Base-by-base conservation (phyloP, 352 stramenopile species). In the Elongisporangium senticosum region DNA sequence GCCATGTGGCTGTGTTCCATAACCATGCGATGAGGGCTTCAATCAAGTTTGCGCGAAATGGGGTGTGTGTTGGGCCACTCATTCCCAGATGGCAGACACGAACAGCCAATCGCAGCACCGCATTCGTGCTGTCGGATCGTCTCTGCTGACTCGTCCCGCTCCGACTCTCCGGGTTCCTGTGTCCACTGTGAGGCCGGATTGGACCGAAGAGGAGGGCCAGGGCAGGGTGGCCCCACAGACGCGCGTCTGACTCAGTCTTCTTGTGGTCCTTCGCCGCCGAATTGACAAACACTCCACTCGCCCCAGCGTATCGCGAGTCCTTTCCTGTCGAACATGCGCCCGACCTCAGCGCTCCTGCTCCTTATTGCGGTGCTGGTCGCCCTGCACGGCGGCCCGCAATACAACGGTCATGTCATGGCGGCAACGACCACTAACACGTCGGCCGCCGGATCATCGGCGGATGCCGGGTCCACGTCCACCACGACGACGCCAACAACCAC, bases 341-440 rank as follows among this genome's bases (percentile, higher is more conserved):
- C 69, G 43, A 68, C 62, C 13, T 70, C 68, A 14, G 66, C 60
- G 22, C 70, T 58, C 23, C 49, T 40, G 40, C 58, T 69, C 17
- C 64, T 63, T 37, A 65, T 62, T n/a, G 24, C 53, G 10, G 58
- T 62, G 48, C 51, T 57, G 11, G 37, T 50, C 1, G 39, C 17
- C 17, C 5, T 48, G 48, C 21, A 55, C 23, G 50, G 14, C 20
- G 56, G 37, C 7, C 68, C 67, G 40, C 50, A 48, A 6, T 51
- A 53, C 51, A 51, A 50, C 11, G 64, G 67, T 0, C 59, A 63
- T n/a, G 52, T 58, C 0, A 65, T 64, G 26, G 65, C 67, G 17
- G 61, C 59, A 47, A 67, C 72, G 23, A 58, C 33, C 6, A 68
- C 61, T 23, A 61, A 62, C 10, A 55, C 67, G 19, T 49, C 53